phyloP scores from a whole-genome alignment of 305 asterid genomes.

The Rubia tinctorum region DNA sequence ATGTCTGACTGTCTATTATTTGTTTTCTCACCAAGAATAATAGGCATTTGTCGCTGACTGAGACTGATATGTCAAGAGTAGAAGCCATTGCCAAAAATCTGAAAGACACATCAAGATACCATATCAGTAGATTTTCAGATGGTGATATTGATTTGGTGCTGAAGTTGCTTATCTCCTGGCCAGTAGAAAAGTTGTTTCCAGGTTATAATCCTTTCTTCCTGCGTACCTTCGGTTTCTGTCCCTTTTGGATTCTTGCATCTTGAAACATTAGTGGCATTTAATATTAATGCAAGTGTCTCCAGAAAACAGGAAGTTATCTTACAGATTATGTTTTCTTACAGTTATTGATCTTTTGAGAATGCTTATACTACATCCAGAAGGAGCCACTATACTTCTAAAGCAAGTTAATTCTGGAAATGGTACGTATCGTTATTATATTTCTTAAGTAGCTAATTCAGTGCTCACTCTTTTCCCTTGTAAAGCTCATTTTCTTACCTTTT shows the following conservation, averaged over 20 bases:
- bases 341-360: constrained; percentile 85
- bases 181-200: constrained; percentile 75
- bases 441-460: not conserved
- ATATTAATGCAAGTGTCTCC: not conserved
- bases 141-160: constrained; percentile 62
- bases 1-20: not conserved
- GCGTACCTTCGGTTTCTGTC: not conserved
- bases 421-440: constrained; percentile 21
- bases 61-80: constrained; percentile 62
- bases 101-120: constrained; percentile 95
- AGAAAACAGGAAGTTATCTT: not conserved
- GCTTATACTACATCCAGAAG: constrained; percentile 80
- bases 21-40: constrained; percentile 49
- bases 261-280: not conserved
- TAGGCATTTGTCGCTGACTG: constrained; percentile 49
- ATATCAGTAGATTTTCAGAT: constrained; percentile 67
- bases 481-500: not conserved
- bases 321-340: constrained; percentile 28
- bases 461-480: not conserved
- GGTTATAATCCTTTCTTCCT: constrained; percentile 44
- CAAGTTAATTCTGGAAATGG: constrained; percentile 48
- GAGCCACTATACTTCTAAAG: constrained; percentile 56
- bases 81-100: constrained; percentile 60
- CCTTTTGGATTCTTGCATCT: not conserved
- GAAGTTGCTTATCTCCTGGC: constrained; percentile 76